Evolutionary conservation across 495 filamentous ascomycete species (phyloP), one percentile per base, ranked within the genome.

Genomic region (Penicillium nucicola): DNA sequence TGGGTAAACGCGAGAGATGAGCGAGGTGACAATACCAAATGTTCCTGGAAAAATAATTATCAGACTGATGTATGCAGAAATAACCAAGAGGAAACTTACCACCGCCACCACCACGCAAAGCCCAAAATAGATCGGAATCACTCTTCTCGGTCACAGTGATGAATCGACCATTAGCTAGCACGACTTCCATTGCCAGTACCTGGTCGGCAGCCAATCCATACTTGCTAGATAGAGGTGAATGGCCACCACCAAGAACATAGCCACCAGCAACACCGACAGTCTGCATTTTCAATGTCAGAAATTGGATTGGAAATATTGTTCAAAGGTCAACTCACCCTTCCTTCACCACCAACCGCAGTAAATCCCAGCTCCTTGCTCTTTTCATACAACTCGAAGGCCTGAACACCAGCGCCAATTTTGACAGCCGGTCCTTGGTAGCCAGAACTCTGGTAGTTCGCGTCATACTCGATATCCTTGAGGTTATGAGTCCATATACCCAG

Each of bases 121-220:
- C 77, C 57, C 77, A 86, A 72, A 84, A 88, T 9, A 86, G 76
- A 35, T 87, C 84, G 0, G 77, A 50, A 48, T 86, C 73, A 30
- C 63, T 67, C 12, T 66, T 54, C 10, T 74, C 56, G 31, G 75
- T 77, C 8, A 79, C 80, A 0, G 75, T 83, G 3, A 76, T 64
- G 18, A 77, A 74, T 14, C 59, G 48, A 10, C 84, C 84, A 25
- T 79, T 71, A 14, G 81, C 71, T 0, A 80, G 75, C n/a, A 86
- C 74, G 37, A 86, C 79, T 33, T 72, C 61, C 18, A 72, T 43
- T 28, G 67, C 69, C 3, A 78, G 55, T n/a, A 74, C 68, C 47
- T 78, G 71, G 43, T 78, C 72, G 22, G 82, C 78, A 8, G 71
- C 75, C 39, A 85, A 69, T 20, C 82, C 82, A 35, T 79, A 67